Evolutionary conservation across 2,329 filamentous ascomycete genomes (phyloP).

Genomic region (Cercospora citrullina): DNA sequence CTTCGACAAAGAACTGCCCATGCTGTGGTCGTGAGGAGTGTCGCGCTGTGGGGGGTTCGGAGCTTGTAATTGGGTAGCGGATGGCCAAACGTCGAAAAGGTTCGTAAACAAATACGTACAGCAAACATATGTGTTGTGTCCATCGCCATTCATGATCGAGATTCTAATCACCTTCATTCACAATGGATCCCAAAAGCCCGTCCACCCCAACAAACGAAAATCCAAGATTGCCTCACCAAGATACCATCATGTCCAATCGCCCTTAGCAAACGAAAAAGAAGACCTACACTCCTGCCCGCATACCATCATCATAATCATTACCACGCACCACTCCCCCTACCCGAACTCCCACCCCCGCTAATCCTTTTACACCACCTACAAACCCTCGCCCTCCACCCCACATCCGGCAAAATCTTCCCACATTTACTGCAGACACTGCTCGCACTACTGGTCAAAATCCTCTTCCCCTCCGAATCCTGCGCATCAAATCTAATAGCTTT

Average conservation of each 20-base stretch:
- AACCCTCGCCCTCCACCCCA: constrained; percentile 4
- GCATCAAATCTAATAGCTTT: constrained; percentile 11
- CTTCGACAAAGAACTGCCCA: constrained; percentile 1
- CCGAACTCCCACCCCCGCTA: neutral
- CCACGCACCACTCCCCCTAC: neutral
- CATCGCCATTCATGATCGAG: neutral
- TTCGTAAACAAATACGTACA: neutral
- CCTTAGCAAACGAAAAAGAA: neutral
- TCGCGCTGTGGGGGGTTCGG: neutral
- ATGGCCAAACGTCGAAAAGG: neutral
- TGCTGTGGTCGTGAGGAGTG: neutral
- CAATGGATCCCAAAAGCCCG: neutral
- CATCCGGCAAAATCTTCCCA: constrained; percentile 9
- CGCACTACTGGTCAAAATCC: constrained; percentile 9
- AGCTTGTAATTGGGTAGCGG: neutral
- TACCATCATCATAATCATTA: neutral
- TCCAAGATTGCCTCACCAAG: neutral
- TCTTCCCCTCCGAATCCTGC: constrained; percentile 11
- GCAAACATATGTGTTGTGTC: neutral
- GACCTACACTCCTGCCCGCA: neutral
- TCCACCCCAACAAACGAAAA: neutral
- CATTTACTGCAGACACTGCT: constrained; percentile 12
- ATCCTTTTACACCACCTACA: constrained; percentile 12
- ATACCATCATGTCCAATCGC: neutral
- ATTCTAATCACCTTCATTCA: neutral